Percentiles rank a stretch among this genome's conserved stretches.
Conservation (phyloP, 495 filamentous ascomycete species). For the Aspergillus avenaceus region DNA sequence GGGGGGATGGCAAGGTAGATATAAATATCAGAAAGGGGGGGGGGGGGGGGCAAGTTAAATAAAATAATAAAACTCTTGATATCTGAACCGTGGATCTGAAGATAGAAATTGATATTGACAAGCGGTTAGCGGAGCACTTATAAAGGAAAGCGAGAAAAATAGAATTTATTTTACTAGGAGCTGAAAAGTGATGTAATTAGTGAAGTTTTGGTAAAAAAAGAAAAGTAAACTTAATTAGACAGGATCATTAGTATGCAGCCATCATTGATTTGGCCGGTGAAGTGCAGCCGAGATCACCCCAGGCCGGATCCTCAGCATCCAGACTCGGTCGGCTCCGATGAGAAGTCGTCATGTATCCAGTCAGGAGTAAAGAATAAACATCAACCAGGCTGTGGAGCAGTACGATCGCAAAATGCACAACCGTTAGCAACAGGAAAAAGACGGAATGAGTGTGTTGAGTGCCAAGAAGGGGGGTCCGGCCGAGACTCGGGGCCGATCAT, state of each 20-base stretch:
- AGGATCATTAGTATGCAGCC: constrained; percentile 4
- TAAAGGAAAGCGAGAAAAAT: constrained; percentile 4
- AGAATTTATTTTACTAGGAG: neutral
- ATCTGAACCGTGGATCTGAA: constrained; percentile 14
- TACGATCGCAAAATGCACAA: no score
- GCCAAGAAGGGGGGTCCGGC: constrained; percentile 21
- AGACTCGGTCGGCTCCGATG: constrained; percentile 33
- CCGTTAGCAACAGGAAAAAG: constrained; percentile 9
- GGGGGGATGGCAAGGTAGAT: constrained; percentile 1
- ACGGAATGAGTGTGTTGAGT: constrained; percentile 3
- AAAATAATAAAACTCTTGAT: neutral
- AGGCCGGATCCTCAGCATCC: constrained; percentile 15
- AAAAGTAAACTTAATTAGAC: constrained; percentile 1
- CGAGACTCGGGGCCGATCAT: constrained; percentile 30
- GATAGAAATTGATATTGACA: neutral
- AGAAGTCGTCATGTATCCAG: constrained; percentile 1
- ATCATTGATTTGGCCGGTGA: constrained; percentile 16
- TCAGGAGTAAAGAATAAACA: neutral
- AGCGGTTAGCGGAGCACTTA: constrained; percentile 5
- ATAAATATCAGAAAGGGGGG: neutral
- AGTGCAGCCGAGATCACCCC: constrained; percentile 31
- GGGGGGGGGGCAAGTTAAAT: no score
- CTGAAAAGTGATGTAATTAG: constrained; percentile 13
- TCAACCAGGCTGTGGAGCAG: constrained; percentile 18
- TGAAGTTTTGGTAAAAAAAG: neutral